Evolutionary conservation across 495 filamentous ascomycete genomes (phyloP).

Genomic region (Penicillium pancosmium): DNA sequence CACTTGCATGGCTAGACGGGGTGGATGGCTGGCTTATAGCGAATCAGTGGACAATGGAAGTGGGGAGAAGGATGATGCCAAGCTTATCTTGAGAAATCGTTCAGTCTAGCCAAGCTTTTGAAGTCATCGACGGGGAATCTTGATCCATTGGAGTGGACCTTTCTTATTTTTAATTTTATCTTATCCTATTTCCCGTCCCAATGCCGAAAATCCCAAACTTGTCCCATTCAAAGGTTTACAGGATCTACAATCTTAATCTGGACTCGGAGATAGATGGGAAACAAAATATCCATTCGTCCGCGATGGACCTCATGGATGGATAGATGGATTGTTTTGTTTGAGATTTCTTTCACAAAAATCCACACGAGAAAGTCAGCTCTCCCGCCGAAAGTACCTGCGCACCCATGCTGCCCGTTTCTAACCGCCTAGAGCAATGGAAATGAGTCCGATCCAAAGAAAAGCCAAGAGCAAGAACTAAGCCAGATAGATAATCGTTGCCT

Average conservation of each 20-base stretch:
- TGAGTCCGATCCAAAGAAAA: background rate
- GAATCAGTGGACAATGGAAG: background rate
- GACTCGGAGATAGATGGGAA: background rate
- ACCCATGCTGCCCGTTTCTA: background rate
- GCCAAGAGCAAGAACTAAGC: background rate
- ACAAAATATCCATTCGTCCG: constrained; percentile 1
- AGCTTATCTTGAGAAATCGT: background rate
- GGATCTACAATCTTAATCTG: background rate
- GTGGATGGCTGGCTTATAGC: background rate
- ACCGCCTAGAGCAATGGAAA: background rate
- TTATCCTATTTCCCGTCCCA: background rate
- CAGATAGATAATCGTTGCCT: no score
- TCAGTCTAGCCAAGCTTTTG: background rate
- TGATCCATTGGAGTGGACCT: background rate
- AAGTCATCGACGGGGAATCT: background rate
- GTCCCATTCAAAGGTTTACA: background rate
- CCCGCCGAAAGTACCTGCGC: background rate
- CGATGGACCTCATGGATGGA: background rate
- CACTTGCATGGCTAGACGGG: background rate
- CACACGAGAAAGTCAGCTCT: background rate
- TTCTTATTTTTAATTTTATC: background rate
- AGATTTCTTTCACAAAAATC: background rate
- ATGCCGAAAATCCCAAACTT: background rate
- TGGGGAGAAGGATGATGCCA: background rate
- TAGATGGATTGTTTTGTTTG: constrained; percentile 3